Conservation (phyloP, 441 rosid species). For the Mallotus japonicus region DNA sequence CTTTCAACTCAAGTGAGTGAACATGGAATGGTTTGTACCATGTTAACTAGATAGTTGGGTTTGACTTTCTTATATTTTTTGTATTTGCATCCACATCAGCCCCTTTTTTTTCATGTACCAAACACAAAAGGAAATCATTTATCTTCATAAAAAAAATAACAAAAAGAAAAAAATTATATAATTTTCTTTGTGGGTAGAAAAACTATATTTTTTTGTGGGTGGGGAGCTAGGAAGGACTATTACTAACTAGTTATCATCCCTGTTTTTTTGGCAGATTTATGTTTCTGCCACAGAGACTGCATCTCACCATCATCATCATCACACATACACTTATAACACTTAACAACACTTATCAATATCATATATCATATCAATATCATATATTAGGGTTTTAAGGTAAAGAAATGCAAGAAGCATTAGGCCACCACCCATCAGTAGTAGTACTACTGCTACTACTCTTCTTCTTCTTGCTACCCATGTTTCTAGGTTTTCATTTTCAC, state of each 20-base stretch:
- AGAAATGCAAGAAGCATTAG: not conserved
- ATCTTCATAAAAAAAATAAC: too few species aligned
- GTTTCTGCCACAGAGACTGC: slow-evolving; percentile 9
- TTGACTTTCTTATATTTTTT: slow-evolving; percentile 7
- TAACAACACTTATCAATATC: not conserved
- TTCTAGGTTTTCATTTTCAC: not conserved
- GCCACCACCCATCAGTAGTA: not conserved
- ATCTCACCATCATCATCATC: slow-evolving; percentile 4
- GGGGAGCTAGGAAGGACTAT: slow-evolving; percentile 6
- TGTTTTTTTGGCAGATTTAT: not conserved
- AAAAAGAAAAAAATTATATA: not conserved
- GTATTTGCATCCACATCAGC: slow-evolving; percentile 1
- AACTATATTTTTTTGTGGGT: slow-evolving; percentile 7
- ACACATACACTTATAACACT: not conserved
- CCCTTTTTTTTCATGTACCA: not conserved
- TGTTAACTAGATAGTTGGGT: slow-evolving; percentile 11
- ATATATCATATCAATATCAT: not conserved
- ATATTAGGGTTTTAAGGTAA: slow-evolving; percentile 14
- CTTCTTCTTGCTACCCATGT: not conserved
- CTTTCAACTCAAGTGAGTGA: not conserved
- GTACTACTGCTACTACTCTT: not conserved
- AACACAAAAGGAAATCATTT: too few species aligned
- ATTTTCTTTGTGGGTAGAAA: too few species aligned
- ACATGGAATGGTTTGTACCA: not conserved
- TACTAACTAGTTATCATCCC: slow-evolving; percentile 10